These are phyloP conservation scores for Pestalotiopsis sp. DNA, from an alignment of 2,329 filamentous ascomycete genomes.

Conservation along the genomic window DNA sequence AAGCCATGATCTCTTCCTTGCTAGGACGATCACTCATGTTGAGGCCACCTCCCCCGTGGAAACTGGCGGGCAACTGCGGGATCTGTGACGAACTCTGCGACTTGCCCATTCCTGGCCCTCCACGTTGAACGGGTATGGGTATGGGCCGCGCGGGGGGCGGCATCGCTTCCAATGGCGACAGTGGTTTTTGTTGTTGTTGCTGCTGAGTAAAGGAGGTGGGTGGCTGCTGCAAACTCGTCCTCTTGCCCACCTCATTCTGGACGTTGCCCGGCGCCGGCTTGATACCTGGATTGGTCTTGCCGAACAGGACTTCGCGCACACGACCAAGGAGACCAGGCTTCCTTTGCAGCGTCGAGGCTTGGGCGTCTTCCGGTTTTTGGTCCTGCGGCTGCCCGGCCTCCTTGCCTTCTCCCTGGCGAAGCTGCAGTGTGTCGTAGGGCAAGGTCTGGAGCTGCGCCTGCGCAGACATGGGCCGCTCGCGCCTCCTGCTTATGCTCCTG, in stretches of 20 bases:
- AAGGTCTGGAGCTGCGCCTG: conserved; percentile 18
- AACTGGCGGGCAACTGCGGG: conserved; percentile 20
- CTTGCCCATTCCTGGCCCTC: conserved; percentile 15
- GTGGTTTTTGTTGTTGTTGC: background rate
- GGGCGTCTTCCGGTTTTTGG: conserved; percentile 8
- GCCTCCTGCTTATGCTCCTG: conserved; percentile 6
- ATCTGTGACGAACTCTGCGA: conserved; percentile 29
- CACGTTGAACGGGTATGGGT: conserved; percentile 9
- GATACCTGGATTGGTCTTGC: background rate
- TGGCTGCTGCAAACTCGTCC: conserved; percentile 32
- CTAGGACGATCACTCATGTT: conserved; percentile 29
- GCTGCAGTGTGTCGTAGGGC: conserved; percentile 12
- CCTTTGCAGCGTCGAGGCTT: conserved; percentile 27
- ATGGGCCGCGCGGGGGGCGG: conserved; percentile 14
- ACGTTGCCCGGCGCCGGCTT: conserved; percentile 17
- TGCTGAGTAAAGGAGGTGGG: conserved; percentile 1
- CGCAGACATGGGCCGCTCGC: conserved; percentile 24
- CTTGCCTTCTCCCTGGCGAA: conserved; percentile 9
- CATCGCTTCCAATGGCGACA: background rate
- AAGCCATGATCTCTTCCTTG: conserved; percentile 56
- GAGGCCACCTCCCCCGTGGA: conserved; percentile 2
- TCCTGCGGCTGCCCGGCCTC: background rate
- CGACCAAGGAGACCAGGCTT: conserved; percentile 32
- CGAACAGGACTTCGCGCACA: conserved; percentile 29
- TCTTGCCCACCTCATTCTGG: conserved; percentile 27